Base-by-base conservation (phyloP, 2,329 filamentous ascomycete genomes). In the Claviceps lovelessii region DNA sequence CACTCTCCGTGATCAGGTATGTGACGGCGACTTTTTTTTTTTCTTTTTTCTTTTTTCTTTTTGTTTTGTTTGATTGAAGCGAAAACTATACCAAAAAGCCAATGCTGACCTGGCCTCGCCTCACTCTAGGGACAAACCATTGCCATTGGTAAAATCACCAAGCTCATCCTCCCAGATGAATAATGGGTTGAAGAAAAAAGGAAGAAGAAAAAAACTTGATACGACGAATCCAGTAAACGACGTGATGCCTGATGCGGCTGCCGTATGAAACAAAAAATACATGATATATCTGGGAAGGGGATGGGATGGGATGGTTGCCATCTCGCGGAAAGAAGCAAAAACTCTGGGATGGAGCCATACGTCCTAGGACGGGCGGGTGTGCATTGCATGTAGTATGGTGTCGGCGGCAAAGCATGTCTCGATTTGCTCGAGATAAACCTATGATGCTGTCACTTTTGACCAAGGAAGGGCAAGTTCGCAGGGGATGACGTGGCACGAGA, bases 111-210 rank as follows among this genome's bases (percentile, higher is more conserved):
- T 19, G 29, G 19, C 39, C 28, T 41, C 19, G 39, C 15, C 10
- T 33, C 19, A 31, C 37, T n/a, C 54, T 66, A 97, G 84, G 93
- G 93, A 64, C 91, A 97, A 86, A 98, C 93, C 0, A 96, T 98
- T 75, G 93, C 93, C 55, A 98, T 98, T 74, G 93, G 93, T 66
- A 98, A 98, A 81, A 94, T 98, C 70, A 96, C 89, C 57, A 96
- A 90, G 79, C 80, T 98, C 59, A 76, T 82, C 63, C 73, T 66
- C 8, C 69, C 73, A 3, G 56, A 57, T 17, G 42, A 55, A 53
- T 35, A 51, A 52, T 41, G 23, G 17, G 37, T 41, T 19, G 3
- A 19, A 45, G 10, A 10, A 45, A 45, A 45, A 8, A 7, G 23
- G 23, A 10, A 45, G 28, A 19, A 1, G 11, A 13, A 45, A 45